Base-by-base conservation (phyloP, 768 basidiomycete species). In the Glaciozyma martinii region DNA sequence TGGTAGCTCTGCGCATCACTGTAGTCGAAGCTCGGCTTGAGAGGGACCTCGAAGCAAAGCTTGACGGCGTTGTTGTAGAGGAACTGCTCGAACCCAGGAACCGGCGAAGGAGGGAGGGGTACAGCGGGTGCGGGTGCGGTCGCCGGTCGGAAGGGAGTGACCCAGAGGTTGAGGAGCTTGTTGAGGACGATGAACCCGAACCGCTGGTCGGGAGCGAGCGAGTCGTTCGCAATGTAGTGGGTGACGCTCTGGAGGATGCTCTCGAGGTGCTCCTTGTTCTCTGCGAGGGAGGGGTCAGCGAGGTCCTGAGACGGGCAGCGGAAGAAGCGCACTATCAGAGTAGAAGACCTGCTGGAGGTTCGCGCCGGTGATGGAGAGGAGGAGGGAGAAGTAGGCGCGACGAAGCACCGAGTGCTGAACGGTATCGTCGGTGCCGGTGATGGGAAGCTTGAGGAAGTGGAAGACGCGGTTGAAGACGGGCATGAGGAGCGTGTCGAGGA, bases 61-160 rank as follows among this genome's bases (percentile, higher is more conserved):
- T 90, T 89, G 59, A 98, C 79, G 42, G 94, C 77, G 18, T 85
- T 83, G 66, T 92, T 87, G 72, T 98, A 98, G 37, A 94, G 82
- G 75, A 93, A 93, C 19, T 84, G 82, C 71, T 97, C 92, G 71
- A 95, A 97, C 1, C 94, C 93, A 16, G 91, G 90, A 52, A 98
- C 77, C 16, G 73, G 72, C 32, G 75, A 72, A 12, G 68, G 65
- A 60, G 70, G 55, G 15, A 73, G 72, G 27, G 73, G 77, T 29
- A 74, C 71, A 0, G 79, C 78, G 57, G 79, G 78, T 27, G 80
- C 76, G 3, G 78, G 68, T 47, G 78, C 73, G 55, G 77, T 74
- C 8, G 56, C 59, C 82, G 82, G 64, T 7, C 55, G 65, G 81
- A 81, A 66, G 56, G 42, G 76, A 69, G 61, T 73, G 15, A 78